These are phyloP conservation scores for Exobasidium cylindrosporum DNA, from an alignment of 1,284 basidiomycete species.

Conservation along the genomic window DNA sequence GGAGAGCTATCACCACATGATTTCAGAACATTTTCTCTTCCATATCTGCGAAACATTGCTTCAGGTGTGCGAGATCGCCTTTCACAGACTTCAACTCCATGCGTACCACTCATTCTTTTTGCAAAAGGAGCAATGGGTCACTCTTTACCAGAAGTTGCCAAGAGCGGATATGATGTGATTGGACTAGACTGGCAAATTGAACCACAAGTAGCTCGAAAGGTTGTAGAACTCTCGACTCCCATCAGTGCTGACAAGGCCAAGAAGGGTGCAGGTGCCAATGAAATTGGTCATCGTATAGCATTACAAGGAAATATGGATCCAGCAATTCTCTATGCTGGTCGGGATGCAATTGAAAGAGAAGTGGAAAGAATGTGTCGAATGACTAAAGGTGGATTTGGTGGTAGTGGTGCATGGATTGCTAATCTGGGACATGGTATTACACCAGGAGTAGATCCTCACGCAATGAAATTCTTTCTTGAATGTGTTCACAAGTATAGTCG, in stretches of 20 bases:
- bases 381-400: conserved; percentile 65
- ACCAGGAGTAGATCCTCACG: conserved; percentile 53
- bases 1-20: conserved; percentile 53
- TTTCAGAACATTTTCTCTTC: conserved; percentile 51
- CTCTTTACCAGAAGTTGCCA: conserved; percentile 49
- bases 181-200: conserved; percentile 52
- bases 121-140: conserved; percentile 52
- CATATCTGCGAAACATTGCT: conserved; percentile 48
- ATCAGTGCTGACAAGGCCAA: conserved; percentile 20
- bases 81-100: conserved; percentile 34
- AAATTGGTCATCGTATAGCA: conserved; percentile 61
- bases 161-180: conserved; percentile 53
- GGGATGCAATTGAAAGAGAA: conserved; percentile 78
- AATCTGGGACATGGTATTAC: conserved; percentile 93
- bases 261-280: conserved; percentile 38
- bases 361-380: conserved; percentile 73
- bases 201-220: conserved; percentile 44
- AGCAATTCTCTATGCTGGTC: conserved; percentile 76
- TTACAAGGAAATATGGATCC: conserved; percentile 94
- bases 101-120: conserved; percentile 51
- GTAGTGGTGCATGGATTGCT: conserved; percentile 66
- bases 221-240: conserved; percentile 38
- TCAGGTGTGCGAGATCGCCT: conserved; percentile 46
- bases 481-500: conserved; percentile 46
- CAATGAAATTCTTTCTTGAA: conserved; percentile 47